Conservation (phyloP, 805 yeast genomes). For the Grigorovia transvaalensis region DNA sequence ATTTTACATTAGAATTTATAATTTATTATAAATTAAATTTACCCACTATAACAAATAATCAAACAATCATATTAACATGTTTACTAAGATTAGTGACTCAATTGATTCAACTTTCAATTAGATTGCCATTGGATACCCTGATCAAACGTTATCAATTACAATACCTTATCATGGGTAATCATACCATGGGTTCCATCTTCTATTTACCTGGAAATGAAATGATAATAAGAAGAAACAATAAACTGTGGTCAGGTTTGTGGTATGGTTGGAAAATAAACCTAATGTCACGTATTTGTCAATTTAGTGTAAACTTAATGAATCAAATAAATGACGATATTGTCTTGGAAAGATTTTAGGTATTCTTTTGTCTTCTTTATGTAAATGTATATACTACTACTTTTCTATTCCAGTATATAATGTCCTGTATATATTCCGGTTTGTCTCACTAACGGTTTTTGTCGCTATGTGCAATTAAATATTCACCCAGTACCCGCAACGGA, state of each 20-base stretch:
- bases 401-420: background rate
- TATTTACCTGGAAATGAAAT: background rate
- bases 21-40: conserved; percentile 5
- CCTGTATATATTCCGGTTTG: background rate
- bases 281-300: conserved; percentile 67
- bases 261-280: conserved; percentile 90
- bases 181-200: background rate
- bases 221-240: conserved; percentile 5
- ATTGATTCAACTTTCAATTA: conserved; percentile 57
- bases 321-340: conserved; percentile 36
- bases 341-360: conserved; percentile 34
- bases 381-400: background rate
- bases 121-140: conserved; percentile 80
- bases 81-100: conserved; percentile 47
- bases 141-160: conserved; percentile 75
- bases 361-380: conserved; percentile 1
- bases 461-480: conserved; percentile 37
- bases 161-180: conserved; percentile 30
- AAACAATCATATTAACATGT: conserved; percentile 14
- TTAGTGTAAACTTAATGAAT: conserved; percentile 60
- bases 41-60: background rate
- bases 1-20: conserved; percentile 6
- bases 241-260: conserved; percentile 36
- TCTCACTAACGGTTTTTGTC: conserved; percentile 7
- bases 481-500: conserved; percentile 45